Evolutionary conservation across 768 basidiomycete species (phyloP).

Genomic region (Cantharellus cinnabarinus): DNA sequence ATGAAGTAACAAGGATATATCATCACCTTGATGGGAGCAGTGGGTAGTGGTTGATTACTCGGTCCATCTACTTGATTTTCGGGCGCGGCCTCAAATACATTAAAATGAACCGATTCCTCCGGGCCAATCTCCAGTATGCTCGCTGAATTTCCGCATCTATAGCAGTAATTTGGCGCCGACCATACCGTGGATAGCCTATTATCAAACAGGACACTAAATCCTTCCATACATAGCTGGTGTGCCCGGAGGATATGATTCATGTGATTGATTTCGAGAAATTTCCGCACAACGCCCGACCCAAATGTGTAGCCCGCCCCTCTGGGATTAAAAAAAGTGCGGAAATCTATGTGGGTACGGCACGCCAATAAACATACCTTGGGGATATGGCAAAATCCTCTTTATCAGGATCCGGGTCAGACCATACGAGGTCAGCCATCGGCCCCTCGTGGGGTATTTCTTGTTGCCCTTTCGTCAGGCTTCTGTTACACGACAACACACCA

Average conservation of each 20-base stretch:
- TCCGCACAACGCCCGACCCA: conserved; percentile 91
- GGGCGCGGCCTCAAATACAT: conserved; percentile 95
- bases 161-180: conserved; percentile 98
- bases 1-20: conserved; percentile 6
- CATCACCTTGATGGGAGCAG: neutral
- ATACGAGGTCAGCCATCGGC: conserved; percentile 98
- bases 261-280: conserved; percentile 86
- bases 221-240: conserved; percentile 99
- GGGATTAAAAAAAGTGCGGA: conserved; percentile 6
- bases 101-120: conserved; percentile 72
- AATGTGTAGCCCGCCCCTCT: conserved; percentile 99
- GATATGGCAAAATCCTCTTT: conserved; percentile 99
- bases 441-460: conserved; percentile 98
- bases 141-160: conserved; percentile 93
- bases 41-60: conserved; percentile 30
- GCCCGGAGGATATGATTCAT: conserved; percentile 97
- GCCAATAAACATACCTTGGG: conserved; percentile 43
- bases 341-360: neutral
- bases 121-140: conserved; percentile 92
- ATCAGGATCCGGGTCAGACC: conserved; percentile 98
- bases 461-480: conserved; percentile 8
- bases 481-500: conserved; percentile 5
- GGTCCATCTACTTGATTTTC: conserved; percentile 93
- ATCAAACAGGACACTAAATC: conserved; percentile 92
- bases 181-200: conserved; percentile 92